phyloP scores from a whole-genome alignment of 78 protist species.

The Planoprotostelium fungivorum region DNA sequence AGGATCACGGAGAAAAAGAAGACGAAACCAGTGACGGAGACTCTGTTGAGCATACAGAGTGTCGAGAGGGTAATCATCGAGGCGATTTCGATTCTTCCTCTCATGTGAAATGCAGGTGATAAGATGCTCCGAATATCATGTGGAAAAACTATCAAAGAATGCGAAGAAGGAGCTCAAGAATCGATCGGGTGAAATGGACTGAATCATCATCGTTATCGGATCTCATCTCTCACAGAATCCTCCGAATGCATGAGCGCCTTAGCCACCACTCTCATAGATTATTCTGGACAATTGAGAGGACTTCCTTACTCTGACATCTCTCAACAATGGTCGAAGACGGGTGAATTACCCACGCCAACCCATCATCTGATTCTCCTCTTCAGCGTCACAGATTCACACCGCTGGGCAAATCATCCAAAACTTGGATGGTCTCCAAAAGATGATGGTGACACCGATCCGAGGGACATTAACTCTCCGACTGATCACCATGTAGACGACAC shows the following conservation, averaged over 20 bases:
- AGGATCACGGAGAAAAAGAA: not conserved
- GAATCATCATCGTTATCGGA: not conserved
- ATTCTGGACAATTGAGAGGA: not conserved
- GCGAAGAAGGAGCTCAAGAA: not conserved
- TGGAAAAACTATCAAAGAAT: not conserved
- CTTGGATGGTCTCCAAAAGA: not conserved
- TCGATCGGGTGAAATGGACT: not conserved
- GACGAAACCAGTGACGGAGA: not conserved
- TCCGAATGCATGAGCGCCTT: not conserved
- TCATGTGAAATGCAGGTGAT: not conserved
- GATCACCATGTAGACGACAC: not conserved
- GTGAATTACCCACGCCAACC: not conserved
- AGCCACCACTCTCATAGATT: not conserved
- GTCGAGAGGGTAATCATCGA: not conserved
- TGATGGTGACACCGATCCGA: too few species aligned
- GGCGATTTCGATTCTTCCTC: not conserved
- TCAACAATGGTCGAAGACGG: not conserved
- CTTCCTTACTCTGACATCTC: not conserved
- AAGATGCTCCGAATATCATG: not conserved
- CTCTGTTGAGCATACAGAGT: not conserved
- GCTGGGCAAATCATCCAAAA: not conserved
- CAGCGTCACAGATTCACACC: not conserved
- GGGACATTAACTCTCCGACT: too few species aligned
- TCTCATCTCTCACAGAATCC: not conserved
- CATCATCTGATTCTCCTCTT: not conserved